These are phyloP conservation scores for Chlamydomonas asymmetrica DNA, from an alignment of 139 green algal species.

Conservation along the genomic window DNA sequence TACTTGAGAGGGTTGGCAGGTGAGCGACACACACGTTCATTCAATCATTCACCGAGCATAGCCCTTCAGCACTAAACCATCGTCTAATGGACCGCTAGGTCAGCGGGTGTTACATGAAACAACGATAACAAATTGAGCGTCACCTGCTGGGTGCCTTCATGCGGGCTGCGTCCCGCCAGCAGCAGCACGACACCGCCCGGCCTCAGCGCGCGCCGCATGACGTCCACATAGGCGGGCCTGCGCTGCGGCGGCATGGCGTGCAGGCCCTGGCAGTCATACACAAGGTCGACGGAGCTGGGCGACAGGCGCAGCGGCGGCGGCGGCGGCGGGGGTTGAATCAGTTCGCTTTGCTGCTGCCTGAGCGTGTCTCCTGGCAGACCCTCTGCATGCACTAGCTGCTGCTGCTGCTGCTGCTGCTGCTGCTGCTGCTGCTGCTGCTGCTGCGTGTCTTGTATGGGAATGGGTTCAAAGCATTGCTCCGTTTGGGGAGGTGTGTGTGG, in stretches of 20 bases:
- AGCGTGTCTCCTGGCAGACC: not conserved
- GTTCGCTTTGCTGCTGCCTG: not conserved
- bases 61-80: no score
- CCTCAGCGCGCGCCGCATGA: not conserved
- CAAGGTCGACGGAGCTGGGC: not conserved
- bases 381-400: not conserved
- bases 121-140: no score
- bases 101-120: no score
- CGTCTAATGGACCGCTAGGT: no score
- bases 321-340: not conserved
- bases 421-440: not conserved
- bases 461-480: no score
- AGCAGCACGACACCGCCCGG: slow-evolving; percentile 2
- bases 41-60: no score
- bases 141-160: no score
- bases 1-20: no score
- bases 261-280: slow-evolving; percentile 15
- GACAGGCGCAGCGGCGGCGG: no score
- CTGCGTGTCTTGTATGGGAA: not conserved
- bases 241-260: slow-evolving; percentile 6
- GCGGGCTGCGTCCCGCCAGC: slow-evolving; percentile 3
- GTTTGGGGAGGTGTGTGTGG: no score
- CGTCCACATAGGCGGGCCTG: not conserved
- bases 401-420: not conserved
- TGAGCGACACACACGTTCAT: no score